Evolutionary conservation across 495 filamentous ascomycete species (phyloP), one percentile per base, ranked within the genome.

Genomic region (Hypoxylon crocopeplum): DNA sequence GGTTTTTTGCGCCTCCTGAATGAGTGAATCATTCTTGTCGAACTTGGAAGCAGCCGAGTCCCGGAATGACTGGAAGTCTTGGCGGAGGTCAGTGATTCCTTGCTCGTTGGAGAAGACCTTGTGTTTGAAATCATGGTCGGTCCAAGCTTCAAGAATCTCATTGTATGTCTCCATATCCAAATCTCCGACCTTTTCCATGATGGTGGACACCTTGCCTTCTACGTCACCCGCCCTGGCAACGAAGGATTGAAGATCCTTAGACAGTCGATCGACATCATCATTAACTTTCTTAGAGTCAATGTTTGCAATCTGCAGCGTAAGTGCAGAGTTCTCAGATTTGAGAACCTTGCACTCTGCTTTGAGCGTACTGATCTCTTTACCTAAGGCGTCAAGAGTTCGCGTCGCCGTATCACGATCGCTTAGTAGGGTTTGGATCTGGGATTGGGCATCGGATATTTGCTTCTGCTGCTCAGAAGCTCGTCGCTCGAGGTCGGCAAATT

Each of bases 141-240:
- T 52, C 68, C 68, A 70, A 2, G 47, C 38, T 10, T 60, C 54
- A 1, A 53, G 36, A 1, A 70, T 59, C 20, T 70, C 64, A 22
- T 66, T 59, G 4, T 58, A 57, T 0, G 52, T 56, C 7, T 41
- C 34, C 51, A 68, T 50, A 11, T 70, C 68, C 10, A 70, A 44
- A n/a, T 66, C 58, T 29, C 63, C 61, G 33, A 68, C 49, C 44
- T 63, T 66, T 6, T 40, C 51, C 39, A 52, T 52, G 21, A 48
- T 56, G 11, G 24, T 13, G 19, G 36, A 5, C 12, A 56, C 22
- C 19, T 56, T 36, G 12, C 12, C 36, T 12, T 56, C 56, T 15
- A 62, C 21, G 2, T 15, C 39, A 20, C 38, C 56, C 0, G 62
- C 16, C 17, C 56, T 56, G 30, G 41, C 19, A 16, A 41, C 20